A percentile compares a stretch with the other conserved stretches of the same genome.
Conservation (phyloP, 78 protist genomes). For the Planoprotostelium fungivorum region DNA sequence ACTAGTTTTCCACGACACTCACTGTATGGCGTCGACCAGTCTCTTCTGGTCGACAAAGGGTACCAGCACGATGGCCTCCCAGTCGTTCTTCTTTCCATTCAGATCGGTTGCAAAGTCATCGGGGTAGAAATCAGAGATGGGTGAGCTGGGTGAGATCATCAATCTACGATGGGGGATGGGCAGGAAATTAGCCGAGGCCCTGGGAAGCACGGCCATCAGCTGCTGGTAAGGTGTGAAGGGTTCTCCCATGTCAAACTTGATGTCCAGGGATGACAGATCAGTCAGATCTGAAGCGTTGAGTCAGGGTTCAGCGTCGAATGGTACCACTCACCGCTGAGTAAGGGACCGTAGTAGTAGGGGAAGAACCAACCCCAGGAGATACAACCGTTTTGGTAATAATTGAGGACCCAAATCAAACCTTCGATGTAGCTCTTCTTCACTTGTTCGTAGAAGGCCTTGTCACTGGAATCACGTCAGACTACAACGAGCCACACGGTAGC, state of each 20-base stretch:
- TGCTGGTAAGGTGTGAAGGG: slow-evolving; percentile 90
- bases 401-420: slow-evolving; percentile 85
- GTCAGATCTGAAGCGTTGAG: slow-evolving; percentile 31
- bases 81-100: slow-evolving; percentile 61
- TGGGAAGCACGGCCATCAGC: slow-evolving; percentile 87
- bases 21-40: slow-evolving; percentile 38
- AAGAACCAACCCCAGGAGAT: slow-evolving; percentile 91
- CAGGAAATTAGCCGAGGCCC: slow-evolving; percentile 35
- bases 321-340: slow-evolving; percentile 34
- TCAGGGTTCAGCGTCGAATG: background rate
- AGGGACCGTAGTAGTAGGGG: slow-evolving; percentile 93
- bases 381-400: slow-evolving; percentile 89
- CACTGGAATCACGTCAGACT: too few species aligned
- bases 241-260: slow-evolving; percentile 39
- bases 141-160: slow-evolving; percentile 43
- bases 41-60: slow-evolving; percentile 68
- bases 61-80: slow-evolving; percentile 82
- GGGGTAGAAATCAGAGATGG: slow-evolving; percentile 79
- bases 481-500: too few species aligned
- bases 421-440: slow-evolving; percentile 15
- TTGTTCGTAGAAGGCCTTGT: background rate
- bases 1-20: background rate
- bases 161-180: slow-evolving; percentile 38
- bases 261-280: slow-evolving; percentile 8
- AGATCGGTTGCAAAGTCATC: slow-evolving; percentile 65